Evolutionary conservation across 202 grass and related monocot genomes (phyloP).

Genomic region (Hordeum pubiflorum): DNA sequence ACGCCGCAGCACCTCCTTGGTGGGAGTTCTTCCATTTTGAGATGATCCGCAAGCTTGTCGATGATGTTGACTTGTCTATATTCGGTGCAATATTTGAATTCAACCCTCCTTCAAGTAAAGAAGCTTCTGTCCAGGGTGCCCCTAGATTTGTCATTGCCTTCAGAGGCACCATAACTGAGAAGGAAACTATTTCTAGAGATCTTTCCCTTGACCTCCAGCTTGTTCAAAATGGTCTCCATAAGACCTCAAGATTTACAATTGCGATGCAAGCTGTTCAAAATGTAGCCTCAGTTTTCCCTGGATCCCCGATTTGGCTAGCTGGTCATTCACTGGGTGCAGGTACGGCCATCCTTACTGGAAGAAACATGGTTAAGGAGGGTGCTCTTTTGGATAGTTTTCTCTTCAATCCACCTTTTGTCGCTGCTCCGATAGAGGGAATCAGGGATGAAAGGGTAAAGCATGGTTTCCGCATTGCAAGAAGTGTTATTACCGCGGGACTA

Average conservation of each 20-base stretch:
- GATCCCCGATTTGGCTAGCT: slow-evolving; percentile 60
- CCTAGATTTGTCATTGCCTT: slow-evolving; percentile 85
- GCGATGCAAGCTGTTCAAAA: slow-evolving; percentile 94
- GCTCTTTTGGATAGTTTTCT: slow-evolving; percentile 66
- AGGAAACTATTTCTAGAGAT: slow-evolving; percentile 77
- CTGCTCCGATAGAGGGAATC: slow-evolving; percentile 83
- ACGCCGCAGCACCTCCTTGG: slow-evolving; percentile 62
- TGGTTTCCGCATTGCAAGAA: slow-evolving; percentile 74
- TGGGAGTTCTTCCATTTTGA: slow-evolving; percentile 90
- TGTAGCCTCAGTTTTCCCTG: slow-evolving; percentile 44
- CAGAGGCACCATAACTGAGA: slow-evolving; percentile 77
- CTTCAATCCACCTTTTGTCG: slow-evolving; percentile 84
- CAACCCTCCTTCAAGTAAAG: slow-evolving; percentile 42
- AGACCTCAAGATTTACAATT: slow-evolving; percentile 66
- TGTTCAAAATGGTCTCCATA: slow-evolving; percentile 77
- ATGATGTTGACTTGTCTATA: slow-evolving; percentile 75
- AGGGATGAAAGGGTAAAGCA: slow-evolving; percentile 71
- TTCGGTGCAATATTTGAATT: slow-evolving; percentile 91
- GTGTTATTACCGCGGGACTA: slow-evolving; percentile 72
- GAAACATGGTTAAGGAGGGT: slow-evolving; percentile 89
- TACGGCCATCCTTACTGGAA: slow-evolving; percentile 73
- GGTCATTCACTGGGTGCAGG: slow-evolving; percentile 79
- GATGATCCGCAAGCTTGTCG: slow-evolving; percentile 66
- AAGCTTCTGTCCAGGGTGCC: slow-evolving; percentile 29
- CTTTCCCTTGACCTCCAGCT: slow-evolving; percentile 63